Evolutionary conservation across 2,329 filamentous ascomycete species (phyloP), one percentile per base, ranked within the genome.

Genomic region (Ophiostoma montium): DNA sequence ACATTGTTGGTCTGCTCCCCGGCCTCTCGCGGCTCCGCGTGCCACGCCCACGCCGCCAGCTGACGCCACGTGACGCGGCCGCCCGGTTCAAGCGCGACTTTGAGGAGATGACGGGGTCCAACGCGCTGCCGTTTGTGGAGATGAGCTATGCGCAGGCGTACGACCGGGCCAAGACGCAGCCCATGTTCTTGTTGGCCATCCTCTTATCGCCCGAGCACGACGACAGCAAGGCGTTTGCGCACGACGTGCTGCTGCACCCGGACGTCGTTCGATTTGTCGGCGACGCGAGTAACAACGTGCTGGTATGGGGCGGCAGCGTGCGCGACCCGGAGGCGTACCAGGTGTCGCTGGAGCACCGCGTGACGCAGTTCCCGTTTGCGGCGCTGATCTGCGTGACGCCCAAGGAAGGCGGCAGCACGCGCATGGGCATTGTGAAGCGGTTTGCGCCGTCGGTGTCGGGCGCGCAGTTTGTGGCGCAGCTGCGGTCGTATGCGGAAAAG

Each of bases 291-390:
- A 88, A 88, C 63, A 84, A 90, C 60, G 76, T 95, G 30, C 70
- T 96, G 33, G 66, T 98, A 3, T 98, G 92, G 92, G 87, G 84
- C 36, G 92, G 92, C 43, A 95, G 88, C 57, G 84, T 96, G 1
- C 78, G 88, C 54, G 92, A 98, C 62, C 84, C 87, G 3, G 92
- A 98, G 67, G 86, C 90, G 5, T 96, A 94, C 64, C 88, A 95
- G 62, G 87, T 95, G 36, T 80, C 88, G n/a, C 75, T 78, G 12
- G 87, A 89, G 42, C 78, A 96, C 54, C 82, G 82, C 57, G 92
- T 86, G 64, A 94, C 86, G 52, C 94, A 94, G 61, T 95, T 92
- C 59, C 92, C 92, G 10, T 96, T 94, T 62, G 81, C 84, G 0
- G 86, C 83, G 13, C 66, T 95, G 3, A 81, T 95, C 27, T 89